Base-by-base conservation (phyloP, 2,329 filamentous ascomycete genomes). In the Penicillium capsulatum region DNA sequence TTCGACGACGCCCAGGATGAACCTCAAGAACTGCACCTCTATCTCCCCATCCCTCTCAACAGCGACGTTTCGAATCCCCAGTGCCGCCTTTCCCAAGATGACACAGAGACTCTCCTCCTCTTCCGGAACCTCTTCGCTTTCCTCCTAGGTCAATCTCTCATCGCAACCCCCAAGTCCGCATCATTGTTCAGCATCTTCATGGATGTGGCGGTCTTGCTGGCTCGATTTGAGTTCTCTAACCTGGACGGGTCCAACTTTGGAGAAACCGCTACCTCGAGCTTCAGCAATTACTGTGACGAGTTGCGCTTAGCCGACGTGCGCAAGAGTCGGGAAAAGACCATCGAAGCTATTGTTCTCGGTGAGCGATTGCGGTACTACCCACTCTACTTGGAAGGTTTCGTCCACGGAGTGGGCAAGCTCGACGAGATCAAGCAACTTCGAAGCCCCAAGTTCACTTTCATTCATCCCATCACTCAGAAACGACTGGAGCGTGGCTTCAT, bases 331-430 rank as follows among this genome's bases (percentile, higher is more conserved):
- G 88, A 95, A 59, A 94, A 92, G 73, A 95, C 86, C 0, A 74
- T 97, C 16, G 88, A 97, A 65, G 86, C 83, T 0, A 75, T 97
- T 32, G 76, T 97, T n/a, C 72, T 98, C 8, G 90, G 86, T 40
- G 91, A 98, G 67, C 79, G 79, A 26, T 86, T 97, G 81, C 82
- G 83, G 42, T 94, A 79, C 33, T 79, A 83, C 55, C 76, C 82
- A 6, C 75, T 98, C 2, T 97, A 94, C 66, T 87, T 86, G 42
- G 89, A 96, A 64, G 88, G 87, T 0, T 97, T 96, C 57, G 81
- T 89, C 4, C 92, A 97, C 63, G 88, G 83, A 0, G 88, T 86
- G 7, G 92, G 91, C 34, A 94, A 92, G 64, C 87, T 77, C 47
- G 73, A 91, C 43, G 77, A 86, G 14, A 75, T 88, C 20, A 79